These are phyloP conservation scores for Pythium chondricola DNA, from an alignment of 352 stramenopile species.

Conservation along the genomic window DNA sequence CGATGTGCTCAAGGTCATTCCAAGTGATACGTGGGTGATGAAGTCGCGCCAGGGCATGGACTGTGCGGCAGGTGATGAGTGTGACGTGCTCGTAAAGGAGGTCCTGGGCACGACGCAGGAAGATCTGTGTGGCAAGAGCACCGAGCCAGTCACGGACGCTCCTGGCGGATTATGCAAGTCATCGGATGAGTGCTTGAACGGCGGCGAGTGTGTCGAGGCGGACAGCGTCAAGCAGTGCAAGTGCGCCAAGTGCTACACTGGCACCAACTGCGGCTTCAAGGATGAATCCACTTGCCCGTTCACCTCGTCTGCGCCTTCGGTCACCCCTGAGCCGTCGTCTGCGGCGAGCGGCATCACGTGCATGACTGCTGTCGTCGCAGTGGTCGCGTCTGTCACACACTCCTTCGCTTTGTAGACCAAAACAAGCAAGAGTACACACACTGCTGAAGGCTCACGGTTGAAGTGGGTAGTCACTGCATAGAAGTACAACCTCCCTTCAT, in stretches of 20 bases:
- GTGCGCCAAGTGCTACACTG: slow-evolving; percentile 75
- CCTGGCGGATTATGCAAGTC: slow-evolving; percentile 46
- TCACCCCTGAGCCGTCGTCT: slow-evolving; percentile 2
- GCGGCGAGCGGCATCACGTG: not conserved
- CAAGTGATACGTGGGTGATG: slow-evolving; percentile 68
- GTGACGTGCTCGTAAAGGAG: slow-evolving; percentile 54
- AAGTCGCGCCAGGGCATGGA: slow-evolving; percentile 70
- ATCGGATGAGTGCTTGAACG: slow-evolving; percentile 54
- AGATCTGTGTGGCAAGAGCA: slow-evolving; percentile 61
- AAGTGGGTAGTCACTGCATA: not conserved
- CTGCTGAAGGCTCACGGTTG: not conserved
- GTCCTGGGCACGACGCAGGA: slow-evolving; percentile 67
- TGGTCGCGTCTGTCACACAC: not conserved
- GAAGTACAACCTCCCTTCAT: slow-evolving; percentile 1
- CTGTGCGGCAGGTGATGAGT: slow-evolving; percentile 59
- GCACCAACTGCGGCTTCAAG: slow-evolving; percentile 67
- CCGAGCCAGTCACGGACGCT: slow-evolving; percentile 17
- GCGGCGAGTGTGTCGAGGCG: slow-evolving; percentile 68
- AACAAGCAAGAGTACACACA: not conserved
- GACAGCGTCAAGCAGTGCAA: slow-evolving; percentile 65
- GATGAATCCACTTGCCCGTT: slow-evolving; percentile 26
- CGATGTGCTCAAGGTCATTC: slow-evolving; percentile 46
- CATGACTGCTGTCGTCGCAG: not conserved
- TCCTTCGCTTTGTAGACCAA: not conserved
- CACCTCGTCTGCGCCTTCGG: not conserved